These are phyloP conservation scores for Aspergillus chevalieri DNA, from an alignment of 2,329 filamentous ascomycete genomes.

Conservation along the genomic window DNA sequence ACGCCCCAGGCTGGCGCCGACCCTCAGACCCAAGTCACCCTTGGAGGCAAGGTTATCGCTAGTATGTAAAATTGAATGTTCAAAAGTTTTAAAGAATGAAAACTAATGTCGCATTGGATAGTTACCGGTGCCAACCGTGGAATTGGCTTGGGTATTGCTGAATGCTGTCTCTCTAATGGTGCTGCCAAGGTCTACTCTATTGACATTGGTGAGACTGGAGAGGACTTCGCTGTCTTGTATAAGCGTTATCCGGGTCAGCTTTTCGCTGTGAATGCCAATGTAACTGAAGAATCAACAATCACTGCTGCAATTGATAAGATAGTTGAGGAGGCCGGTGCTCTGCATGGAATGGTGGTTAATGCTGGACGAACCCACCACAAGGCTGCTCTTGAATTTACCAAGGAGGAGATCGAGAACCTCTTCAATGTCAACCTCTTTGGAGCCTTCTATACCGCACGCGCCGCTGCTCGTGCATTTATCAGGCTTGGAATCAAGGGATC, in stretches of 20 bases:
- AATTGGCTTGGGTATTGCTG: constrained; percentile 44
- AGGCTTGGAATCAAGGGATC: constrained; percentile 40
- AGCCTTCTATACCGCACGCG: constrained; percentile 40
- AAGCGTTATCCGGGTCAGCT: constrained; percentile 37
- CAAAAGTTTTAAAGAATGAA: background rate
- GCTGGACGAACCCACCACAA: constrained; percentile 50
- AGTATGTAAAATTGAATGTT: constrained; percentile 16
- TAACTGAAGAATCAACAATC: constrained; percentile 43
- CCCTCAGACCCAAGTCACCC: constrained; percentile 21
- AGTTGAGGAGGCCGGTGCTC: constrained; percentile 36
- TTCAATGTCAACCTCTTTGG: constrained; percentile 44
- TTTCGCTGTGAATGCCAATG: constrained; percentile 40
- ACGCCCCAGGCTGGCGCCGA: constrained; percentile 2
- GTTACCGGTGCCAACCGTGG: constrained; percentile 35
- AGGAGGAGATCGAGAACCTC: constrained; percentile 41
- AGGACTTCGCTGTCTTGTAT: constrained; percentile 12
- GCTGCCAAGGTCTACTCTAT: constrained; percentile 44
- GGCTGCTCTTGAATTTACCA: constrained; percentile 46
- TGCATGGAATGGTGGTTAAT: constrained; percentile 49
- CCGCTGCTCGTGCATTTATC: constrained; percentile 42
- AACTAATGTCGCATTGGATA: constrained; percentile 2
- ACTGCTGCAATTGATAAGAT: constrained; percentile 42
- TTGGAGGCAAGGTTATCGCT: constrained; percentile 28
- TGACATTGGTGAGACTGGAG: constrained; percentile 32
- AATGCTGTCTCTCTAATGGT: constrained; percentile 43